phyloP scores from a whole-genome alignment of 2,329 filamentous ascomycete species.

The Botryotinia globosa region DNA sequence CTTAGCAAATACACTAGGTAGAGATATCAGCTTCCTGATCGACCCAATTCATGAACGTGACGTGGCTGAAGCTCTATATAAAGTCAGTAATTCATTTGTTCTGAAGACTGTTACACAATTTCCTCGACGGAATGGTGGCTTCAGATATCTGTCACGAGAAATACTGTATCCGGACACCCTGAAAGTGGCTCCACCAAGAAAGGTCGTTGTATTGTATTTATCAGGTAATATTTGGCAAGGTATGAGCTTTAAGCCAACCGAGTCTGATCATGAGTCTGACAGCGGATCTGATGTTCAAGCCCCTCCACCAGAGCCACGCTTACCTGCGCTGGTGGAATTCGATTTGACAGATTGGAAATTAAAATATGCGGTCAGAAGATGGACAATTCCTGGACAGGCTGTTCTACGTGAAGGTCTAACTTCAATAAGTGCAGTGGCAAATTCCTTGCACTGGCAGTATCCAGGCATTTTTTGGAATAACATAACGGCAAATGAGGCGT shows the following conservation, averaged over 20 bases:
- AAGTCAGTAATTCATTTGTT: neutral
- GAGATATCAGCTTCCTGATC: neutral
- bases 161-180: neutral
- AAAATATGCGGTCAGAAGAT: neutral
- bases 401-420: neutral
- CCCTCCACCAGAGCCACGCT: neutral
- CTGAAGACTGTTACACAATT: neutral
- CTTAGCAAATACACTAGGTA: neutral
- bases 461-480: neutral
- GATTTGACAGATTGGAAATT: neutral
- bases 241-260: neutral
- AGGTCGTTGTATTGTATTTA: neutral
- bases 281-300: neutral
- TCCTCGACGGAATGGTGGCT: neutral
- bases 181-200: neutral
- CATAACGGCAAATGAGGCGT: neutral
- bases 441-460: slow-evolving; percentile 4
- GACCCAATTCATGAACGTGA: neutral
- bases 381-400: neutral
- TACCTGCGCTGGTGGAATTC: neutral
- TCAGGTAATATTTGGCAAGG: neutral
- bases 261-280: neutral
- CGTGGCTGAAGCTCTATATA: neutral
- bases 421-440: neutral
- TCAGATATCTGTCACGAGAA: neutral